Conservation (phyloP, 352 stramenopile genomes). For the Globisporangium polare region DNA sequence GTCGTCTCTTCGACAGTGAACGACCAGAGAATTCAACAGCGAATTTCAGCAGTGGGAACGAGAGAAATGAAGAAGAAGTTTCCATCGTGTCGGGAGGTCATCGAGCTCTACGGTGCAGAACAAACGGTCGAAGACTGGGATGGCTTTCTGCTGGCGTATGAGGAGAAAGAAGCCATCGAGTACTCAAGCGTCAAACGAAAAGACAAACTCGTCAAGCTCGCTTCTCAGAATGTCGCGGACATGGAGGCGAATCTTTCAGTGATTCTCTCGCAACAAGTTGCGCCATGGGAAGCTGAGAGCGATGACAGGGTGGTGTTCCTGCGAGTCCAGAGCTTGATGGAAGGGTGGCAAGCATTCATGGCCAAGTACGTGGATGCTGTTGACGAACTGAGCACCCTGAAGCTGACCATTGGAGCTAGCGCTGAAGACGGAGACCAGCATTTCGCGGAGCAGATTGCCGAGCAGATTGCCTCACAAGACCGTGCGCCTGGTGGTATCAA, state of each 20-base stretch:
- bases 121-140: constrained; percentile 23
- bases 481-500: constrained; percentile 13
- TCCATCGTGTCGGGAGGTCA: constrained; percentile 23
- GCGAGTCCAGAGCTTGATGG: constrained; percentile 30
- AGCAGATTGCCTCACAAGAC: constrained; percentile 14
- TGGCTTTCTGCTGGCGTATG: constrained; percentile 42
- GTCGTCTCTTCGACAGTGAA: constrained; percentile 28
- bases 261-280: constrained; percentile 24
- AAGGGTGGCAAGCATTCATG: constrained; percentile 44
- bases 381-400: constrained; percentile 34
- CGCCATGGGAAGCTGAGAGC: constrained; percentile 8
- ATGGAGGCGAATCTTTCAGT: constrained; percentile 20
- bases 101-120: constrained; percentile 15
- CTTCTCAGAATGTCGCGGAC: constrained; percentile 41
- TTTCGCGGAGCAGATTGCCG: constrained; percentile 30
- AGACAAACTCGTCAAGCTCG: constrained; percentile 48
- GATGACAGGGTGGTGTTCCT: constrained; percentile 17
- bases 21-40: constrained; percentile 16
- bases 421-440: constrained; percentile 34
- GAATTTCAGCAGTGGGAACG: constrained; percentile 48
- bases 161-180: constrained; percentile 32
- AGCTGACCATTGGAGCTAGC: constrained; percentile 36
- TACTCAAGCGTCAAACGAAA: constrained; percentile 36
- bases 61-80: constrained; percentile 53
- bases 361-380: constrained; percentile 32